Conservation (phyloP, 768 basidiomycete genomes). For the Myochromella boudieri region DNA sequence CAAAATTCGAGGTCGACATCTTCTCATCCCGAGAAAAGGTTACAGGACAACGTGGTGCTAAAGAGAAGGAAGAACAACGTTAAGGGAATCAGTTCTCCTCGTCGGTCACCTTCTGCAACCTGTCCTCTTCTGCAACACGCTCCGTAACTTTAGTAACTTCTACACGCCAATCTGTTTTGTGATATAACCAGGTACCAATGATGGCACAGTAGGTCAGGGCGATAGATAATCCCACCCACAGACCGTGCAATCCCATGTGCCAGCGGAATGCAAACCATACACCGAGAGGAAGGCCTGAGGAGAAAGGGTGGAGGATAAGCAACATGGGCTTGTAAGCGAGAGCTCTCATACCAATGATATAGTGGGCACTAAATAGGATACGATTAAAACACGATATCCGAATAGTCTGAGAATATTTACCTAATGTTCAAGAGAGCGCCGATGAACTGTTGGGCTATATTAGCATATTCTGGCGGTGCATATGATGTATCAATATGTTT, state of each 20-base stretch:
- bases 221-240: slow-evolving; percentile 1
- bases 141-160: slow-evolving; percentile 4
- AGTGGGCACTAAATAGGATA: background rate
- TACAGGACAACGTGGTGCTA: no score
- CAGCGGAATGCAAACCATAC: background rate
- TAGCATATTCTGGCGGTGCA: background rate
- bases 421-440: slow-evolving; percentile 80
- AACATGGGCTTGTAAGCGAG: background rate
- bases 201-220: background rate
- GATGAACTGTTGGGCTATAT: slow-evolving; percentile 40
- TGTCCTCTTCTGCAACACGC: background rate
- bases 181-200: background rate
- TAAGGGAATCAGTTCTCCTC: no score
- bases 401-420: slow-evolving; percentile 28
- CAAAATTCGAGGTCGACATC: no score
- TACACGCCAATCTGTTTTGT: slow-evolving; percentile 2
- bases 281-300: slow-evolving; percentile 3
- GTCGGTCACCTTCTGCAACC: background rate
- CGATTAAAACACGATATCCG: background rate
- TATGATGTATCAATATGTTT: no score
- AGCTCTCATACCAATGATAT: slow-evolving; percentile 3
- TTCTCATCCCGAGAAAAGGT: no score
- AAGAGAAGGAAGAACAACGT: no score
- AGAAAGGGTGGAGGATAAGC: background rate
- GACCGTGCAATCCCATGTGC: slow-evolving; percentile 2